Conservation (phyloP, 2,329 filamentous ascomycete genomes). For the Phoma herbarum region DNA sequence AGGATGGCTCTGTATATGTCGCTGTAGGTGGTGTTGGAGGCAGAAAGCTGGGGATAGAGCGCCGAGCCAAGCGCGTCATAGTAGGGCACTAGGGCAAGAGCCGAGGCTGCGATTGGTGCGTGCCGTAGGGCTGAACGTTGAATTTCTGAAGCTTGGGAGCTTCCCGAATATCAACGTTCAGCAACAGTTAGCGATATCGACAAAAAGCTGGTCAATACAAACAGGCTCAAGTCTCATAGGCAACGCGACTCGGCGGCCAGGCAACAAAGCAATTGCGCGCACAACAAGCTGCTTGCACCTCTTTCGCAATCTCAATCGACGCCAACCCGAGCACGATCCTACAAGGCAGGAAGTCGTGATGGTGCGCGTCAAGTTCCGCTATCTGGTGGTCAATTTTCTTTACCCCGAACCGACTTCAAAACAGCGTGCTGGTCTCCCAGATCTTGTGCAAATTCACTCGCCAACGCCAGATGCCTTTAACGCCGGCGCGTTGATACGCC, state of each 20-base stretch:
- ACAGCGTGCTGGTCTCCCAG: slow-evolving; percentile 57
- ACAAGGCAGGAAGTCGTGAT: slow-evolving; percentile 58
- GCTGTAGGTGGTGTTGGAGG: slow-evolving; percentile 24
- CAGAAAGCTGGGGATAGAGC: slow-evolving; percentile 36
- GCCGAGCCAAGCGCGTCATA: slow-evolving; percentile 39
- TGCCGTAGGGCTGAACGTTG: slow-evolving; percentile 8
- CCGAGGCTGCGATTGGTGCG: slow-evolving; percentile 20
- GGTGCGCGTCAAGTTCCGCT: slow-evolving; percentile 96
- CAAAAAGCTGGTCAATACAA: background rate
- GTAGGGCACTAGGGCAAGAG: slow-evolving; percentile 18
- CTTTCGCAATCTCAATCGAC: background rate
- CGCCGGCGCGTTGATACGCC: slow-evolving; percentile 69
- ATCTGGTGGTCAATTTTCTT: slow-evolving; percentile 92
- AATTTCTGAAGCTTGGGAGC: slow-evolving; percentile 13
- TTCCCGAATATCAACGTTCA: background rate
- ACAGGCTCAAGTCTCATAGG: no score
- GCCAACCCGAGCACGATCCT: no score
- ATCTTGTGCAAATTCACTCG: slow-evolving; percentile 76
- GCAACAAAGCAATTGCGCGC: background rate
- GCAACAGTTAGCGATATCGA: background rate
- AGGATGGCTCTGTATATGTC: slow-evolving; percentile 8
- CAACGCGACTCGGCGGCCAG: background rate
- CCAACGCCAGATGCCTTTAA: slow-evolving; percentile 79
- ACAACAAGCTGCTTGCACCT: slow-evolving; percentile 6
- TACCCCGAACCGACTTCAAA: slow-evolving; percentile 70